These are phyloP conservation scores for Dispira simplex DNA, from an alignment of 192 early-diverging fungal genomes.

Conservation along the genomic window DNA sequence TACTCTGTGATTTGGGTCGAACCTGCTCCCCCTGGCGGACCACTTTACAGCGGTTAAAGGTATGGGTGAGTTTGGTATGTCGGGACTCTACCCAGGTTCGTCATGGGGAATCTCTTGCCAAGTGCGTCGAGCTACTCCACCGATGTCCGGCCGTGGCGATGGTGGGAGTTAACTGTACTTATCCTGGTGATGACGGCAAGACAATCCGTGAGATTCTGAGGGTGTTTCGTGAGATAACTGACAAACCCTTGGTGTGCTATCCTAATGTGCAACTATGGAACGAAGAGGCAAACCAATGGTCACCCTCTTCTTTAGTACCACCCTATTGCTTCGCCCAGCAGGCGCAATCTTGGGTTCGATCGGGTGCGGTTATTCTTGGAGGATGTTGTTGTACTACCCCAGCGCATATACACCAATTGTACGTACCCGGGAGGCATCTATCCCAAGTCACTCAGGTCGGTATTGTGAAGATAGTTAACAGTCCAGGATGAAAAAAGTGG, in stretches of 20 bases:
- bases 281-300: background rate
- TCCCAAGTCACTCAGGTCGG: too few relatives aligned
- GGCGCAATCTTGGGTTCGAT: background rate
- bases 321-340: background rate
- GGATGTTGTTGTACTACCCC: background rate
- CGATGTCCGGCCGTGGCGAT: background rate
- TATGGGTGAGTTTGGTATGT: background rate
- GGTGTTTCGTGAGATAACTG: background rate
- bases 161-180: background rate
- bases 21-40: background rate
- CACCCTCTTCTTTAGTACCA: background rate
- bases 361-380: background rate
- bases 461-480: background rate
- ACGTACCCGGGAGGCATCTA: background rate
- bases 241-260: background rate
- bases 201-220: background rate
- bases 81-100: background rate
- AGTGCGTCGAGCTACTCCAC: background rate
- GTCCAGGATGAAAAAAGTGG: background rate
- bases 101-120: background rate
- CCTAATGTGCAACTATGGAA: background rate
- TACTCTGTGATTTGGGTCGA: background rate
- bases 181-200: background rate
- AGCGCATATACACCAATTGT: slow-evolving; percentile 2
- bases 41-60: background rate